These are phyloP conservation scores for Macrolepiota fuliginosa DNA, from an alignment of 768 basidiomycete species.

Conservation along the genomic window DNA sequence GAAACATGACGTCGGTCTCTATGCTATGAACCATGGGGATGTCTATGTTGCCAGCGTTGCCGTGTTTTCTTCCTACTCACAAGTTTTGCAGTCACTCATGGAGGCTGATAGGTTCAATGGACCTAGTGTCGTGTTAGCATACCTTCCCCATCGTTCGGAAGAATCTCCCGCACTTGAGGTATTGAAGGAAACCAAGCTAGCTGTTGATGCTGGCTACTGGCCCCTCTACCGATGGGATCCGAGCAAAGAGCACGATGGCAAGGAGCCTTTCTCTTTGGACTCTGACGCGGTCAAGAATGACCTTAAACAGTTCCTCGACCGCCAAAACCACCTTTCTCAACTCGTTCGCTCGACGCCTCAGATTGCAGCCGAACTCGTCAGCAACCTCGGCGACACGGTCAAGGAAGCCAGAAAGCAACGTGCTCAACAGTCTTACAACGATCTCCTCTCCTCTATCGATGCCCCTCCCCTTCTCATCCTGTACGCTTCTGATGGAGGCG, in stretches of 20 bases:
- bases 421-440: slow-evolving; percentile 81
- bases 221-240: slow-evolving; percentile 99
- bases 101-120: slow-evolving; percentile 92
- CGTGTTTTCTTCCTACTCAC: slow-evolving; percentile 93
- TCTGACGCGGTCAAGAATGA: slow-evolving; percentile 94
- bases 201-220: slow-evolving; percentile 97
- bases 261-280: slow-evolving; percentile 90
- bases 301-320: slow-evolving; percentile 88
- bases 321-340: slow-evolving; percentile 95
- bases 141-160: slow-evolving; percentile 86
- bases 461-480: slow-evolving; percentile 86
- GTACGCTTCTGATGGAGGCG: slow-evolving; percentile 95
- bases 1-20: slow-evolving; percentile 95
- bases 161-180: slow-evolving; percentile 78
- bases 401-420: slow-evolving; percentile 79
- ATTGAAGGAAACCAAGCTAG: slow-evolving; percentile 96
- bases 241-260: slow-evolving; percentile 65
- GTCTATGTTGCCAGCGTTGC: slow-evolving; percentile 96
- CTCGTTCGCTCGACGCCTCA: slow-evolving; percentile 79
- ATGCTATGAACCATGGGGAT: slow-evolving; percentile 98
- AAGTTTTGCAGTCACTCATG: slow-evolving; percentile 85
- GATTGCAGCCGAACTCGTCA: slow-evolving; percentile 79
- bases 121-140: slow-evolving; percentile 90
- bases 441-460: slow-evolving; percentile 79
- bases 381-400: slow-evolving; percentile 80